Base-by-base conservation (phyloP, 164 flowering plant genomes). In the Sextonia rubra region DNA sequence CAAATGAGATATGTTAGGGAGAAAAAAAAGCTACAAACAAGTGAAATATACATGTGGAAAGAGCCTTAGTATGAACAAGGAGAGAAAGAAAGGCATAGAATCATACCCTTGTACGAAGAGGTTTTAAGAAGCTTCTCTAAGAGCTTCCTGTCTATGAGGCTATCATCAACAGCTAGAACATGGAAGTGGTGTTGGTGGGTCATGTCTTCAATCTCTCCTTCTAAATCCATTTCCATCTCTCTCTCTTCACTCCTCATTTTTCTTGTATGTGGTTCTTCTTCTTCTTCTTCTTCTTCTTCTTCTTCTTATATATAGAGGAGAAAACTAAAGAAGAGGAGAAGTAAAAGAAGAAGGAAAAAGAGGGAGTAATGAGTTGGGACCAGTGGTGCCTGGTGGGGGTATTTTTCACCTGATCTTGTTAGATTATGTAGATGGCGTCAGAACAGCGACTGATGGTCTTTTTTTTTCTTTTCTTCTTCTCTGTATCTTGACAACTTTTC, bases 141-240 rank as follows among this genome's bases (percentile, higher is more conserved):
- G 48, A 90, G 79, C 66, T 83, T 89, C 68, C 95, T 81, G 60
- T 90, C 95, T 12, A 89, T 82, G 24, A 86, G 64, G 74, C 87
- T 89, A 66, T 90, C 95, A 83, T 90, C 95, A 66, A 90, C 95
- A 47, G 95, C 95, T 24, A 89, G 75, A 72, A 90, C 95, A 87
- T 90, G 95, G 66, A 84, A 87, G 71, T 83, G 85, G 20, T 62
- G 58, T 49, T 55, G 71, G 18, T 24, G 44, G 87, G 85, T n/a
- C 9, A 58, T 24, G 60, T 24, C 71, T 69, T 52, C 48, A 2
- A 15, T 27, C 7, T 69, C 60, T 49, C 25, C 56, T 25, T 48
- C 30, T 27, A 65, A 14, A 4, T 27, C 68, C 68, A 27, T 30
- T 30, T 1, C 30, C n/a, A 26, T 37, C 15, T 24, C 27, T n/a